Conservation (phyloP, 345 rosid species). For the Streptanthus diversifolius region DNA sequence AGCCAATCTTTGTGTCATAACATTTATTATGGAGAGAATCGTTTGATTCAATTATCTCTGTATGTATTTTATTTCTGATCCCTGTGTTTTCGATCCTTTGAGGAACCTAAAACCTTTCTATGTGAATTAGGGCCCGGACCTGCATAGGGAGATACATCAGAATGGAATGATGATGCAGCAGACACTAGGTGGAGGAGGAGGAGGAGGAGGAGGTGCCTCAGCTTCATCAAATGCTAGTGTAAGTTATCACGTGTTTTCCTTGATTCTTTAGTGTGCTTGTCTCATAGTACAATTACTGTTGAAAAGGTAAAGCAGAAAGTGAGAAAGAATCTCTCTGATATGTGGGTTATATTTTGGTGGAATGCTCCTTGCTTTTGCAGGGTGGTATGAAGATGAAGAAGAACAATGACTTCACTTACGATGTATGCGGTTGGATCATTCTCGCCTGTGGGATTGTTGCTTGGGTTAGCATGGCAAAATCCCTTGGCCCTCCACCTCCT, state of each 20-base stretch:
- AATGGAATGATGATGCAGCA: constrained; percentile 50
- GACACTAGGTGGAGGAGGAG: constrained; percentile 32
- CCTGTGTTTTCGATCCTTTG: background rate
- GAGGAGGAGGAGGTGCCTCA: constrained; percentile 46
- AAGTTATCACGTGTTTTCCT: constrained; percentile 14
- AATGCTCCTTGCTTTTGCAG: constrained; percentile 2
- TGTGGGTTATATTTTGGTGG: background rate
- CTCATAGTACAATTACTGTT: background rate
- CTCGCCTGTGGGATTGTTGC: constrained; percentile 79
- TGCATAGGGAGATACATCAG: constrained; percentile 65
- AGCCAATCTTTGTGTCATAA: background rate
- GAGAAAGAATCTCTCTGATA: background rate
- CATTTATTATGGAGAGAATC: background rate
- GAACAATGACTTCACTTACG: constrained; percentile 73
- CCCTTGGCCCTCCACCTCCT: constrained; percentile 63
- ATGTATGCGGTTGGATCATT: constrained; percentile 84
- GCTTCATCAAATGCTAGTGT: constrained; percentile 55
- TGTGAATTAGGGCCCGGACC: constrained; percentile 63
- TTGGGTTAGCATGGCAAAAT: constrained; percentile 84
- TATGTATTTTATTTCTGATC: background rate
- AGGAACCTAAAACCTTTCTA: background rate
- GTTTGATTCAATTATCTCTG: background rate
- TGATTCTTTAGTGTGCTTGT: background rate
- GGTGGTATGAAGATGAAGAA: constrained; percentile 54
- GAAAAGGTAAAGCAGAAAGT: background rate